Evolutionary conservation across 257 asterid genomes (phyloP).

Genomic region (Rehmannia glutinosa): DNA sequence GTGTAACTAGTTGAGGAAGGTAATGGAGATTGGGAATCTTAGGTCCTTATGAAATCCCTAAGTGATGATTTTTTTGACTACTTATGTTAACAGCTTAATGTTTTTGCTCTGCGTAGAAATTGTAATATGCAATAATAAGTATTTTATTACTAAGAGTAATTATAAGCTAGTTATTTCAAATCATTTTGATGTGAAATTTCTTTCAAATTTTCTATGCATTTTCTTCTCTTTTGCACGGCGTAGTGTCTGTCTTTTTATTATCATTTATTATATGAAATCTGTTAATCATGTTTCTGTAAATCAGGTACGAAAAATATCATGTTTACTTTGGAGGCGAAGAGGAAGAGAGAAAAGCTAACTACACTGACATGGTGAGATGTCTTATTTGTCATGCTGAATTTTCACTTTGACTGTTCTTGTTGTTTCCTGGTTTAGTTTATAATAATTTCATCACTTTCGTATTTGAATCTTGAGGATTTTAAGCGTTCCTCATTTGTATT

Average conservation of each 20-base stretch:
- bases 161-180: neutral
- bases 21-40: neutral
- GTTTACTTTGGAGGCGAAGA: slow-evolving; percentile 86
- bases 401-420: neutral
- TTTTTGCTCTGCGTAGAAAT: neutral
- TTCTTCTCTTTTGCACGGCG: neutral
- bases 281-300: slow-evolving; percentile 12
- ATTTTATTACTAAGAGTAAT: neutral
- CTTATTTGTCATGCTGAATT: slow-evolving; percentile 4
- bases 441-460: neutral
- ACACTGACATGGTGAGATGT: slow-evolving; percentile 81
- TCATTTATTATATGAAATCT: slow-evolving; percentile 8
- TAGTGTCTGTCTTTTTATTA: neutral
- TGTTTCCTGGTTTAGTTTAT: neutral
- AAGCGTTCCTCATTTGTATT: neutral
- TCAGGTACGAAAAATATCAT: slow-evolving; percentile 96
- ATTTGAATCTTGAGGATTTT: slow-evolving; percentile 10
- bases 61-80: neutral
- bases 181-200: neutral
- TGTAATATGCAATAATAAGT: neutral
- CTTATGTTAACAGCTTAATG: neutral
- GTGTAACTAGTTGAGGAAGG: slow-evolving; percentile 3
- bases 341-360: slow-evolving; percentile 88
- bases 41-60: neutral
- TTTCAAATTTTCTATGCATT: neutral